phyloP scores from a whole-genome alignment of 257 asterid species.

The Oldenlandia corymbosa region DNA sequence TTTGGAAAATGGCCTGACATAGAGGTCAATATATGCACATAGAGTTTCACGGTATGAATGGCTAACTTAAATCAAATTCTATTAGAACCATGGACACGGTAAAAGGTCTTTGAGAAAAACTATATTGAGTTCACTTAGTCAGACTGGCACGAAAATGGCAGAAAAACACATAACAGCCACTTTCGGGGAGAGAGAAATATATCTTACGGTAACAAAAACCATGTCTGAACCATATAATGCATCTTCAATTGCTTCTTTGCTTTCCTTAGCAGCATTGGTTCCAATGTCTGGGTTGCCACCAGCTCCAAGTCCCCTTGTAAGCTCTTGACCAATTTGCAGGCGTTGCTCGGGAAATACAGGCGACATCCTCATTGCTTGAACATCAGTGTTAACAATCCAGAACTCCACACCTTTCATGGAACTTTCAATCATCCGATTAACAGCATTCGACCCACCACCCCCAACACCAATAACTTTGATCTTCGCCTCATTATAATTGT shows the following conservation, averaged over 20 bases:
- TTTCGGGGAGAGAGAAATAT: not conserved
- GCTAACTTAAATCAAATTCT: not conserved
- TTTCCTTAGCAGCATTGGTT: constrained; percentile 84
- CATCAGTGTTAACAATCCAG: constrained; percentile 92
- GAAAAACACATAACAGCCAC: not conserved
- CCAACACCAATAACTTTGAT: constrained; percentile 96
- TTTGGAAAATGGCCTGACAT: not conserved
- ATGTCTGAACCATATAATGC: constrained; percentile 60
- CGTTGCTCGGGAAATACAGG: constrained; percentile 65
- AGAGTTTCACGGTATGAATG: not conserved
- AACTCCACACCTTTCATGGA: constrained; percentile 91
- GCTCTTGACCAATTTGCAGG: constrained; percentile 84
- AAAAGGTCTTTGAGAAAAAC: not conserved
- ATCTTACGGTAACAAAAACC: constrained; percentile 51
- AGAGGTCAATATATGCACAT: not conserved
- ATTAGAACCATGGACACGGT: not conserved
- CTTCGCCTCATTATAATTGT: constrained; percentile 68
- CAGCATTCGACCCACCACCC: constrained; percentile 98
- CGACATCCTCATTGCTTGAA: constrained; percentile 88
- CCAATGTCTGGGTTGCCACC: constrained; percentile 98
- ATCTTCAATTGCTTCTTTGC: constrained; percentile 71
- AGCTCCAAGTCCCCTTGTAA: constrained; percentile 96
- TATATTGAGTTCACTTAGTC: not conserved
- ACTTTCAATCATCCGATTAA: constrained; percentile 93
- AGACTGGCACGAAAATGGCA: not conserved